Conservation (phyloP, 495 filamentous ascomycete species). For the Penicillium malachiteum region DNA sequence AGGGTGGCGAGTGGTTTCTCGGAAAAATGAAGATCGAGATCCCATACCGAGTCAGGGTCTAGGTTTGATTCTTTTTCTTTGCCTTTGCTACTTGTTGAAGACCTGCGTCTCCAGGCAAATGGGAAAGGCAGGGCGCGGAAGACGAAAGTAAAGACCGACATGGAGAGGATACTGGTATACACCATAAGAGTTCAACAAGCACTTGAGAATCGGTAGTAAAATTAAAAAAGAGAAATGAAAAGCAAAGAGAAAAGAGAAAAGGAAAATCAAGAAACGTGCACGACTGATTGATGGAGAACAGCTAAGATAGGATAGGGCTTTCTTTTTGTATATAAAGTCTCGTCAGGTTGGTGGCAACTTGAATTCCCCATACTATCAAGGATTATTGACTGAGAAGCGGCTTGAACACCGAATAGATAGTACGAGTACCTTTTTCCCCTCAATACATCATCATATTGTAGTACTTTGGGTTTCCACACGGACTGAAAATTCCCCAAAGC, state of each 20-base stretch:
- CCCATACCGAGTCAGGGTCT: not conserved
- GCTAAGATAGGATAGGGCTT: too few relatives aligned
- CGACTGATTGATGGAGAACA: too few relatives aligned
- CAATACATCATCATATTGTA: not conserved
- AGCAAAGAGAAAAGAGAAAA: too few relatives aligned
- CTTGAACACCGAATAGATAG: not conserved
- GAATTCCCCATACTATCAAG: too few relatives aligned
- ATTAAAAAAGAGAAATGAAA: too few relatives aligned
- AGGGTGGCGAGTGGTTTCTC: not conserved
- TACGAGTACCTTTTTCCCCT: not conserved
- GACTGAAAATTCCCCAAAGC: not conserved
- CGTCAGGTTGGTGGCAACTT: too few relatives aligned
- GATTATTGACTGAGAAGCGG: too few relatives aligned
- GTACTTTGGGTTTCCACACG: not conserved
- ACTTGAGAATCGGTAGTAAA: too few relatives aligned
- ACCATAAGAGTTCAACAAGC: too few relatives aligned
- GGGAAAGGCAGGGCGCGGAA: slow-evolving; percentile 24
- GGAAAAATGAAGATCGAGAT: not conserved
- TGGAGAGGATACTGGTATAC: not conserved
- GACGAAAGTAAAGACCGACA: slow-evolving; percentile 28
- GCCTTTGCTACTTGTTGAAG: slow-evolving; percentile 14
- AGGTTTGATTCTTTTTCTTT: slow-evolving; percentile 15
- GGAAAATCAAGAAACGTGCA: too few relatives aligned
- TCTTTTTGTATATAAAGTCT: too few relatives aligned
- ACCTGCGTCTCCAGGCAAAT: slow-evolving; percentile 21